Conservation (phyloP, 148 eudicot genomes). For the Vaccinium macrocarpon region DNA sequence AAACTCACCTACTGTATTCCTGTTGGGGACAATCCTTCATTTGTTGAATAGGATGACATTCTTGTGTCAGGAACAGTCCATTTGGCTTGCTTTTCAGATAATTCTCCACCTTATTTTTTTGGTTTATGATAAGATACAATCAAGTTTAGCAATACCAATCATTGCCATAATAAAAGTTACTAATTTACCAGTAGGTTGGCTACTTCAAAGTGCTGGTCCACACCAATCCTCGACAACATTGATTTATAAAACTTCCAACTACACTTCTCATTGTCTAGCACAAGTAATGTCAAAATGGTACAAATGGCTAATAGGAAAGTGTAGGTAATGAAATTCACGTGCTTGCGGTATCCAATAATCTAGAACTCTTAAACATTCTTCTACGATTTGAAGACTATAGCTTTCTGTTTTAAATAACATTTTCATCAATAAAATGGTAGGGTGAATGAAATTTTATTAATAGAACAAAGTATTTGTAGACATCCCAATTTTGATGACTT, state of each 20-base stretch:
- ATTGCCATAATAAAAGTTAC: not conserved
- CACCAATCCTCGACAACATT: not conserved
- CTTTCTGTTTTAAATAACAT: not conserved
- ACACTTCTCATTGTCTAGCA: not conserved
- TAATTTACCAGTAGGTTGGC: not conserved
- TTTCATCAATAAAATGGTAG: not conserved
- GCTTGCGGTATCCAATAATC: not conserved
- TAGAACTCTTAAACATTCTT: not conserved
- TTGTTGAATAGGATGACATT: not conserved
- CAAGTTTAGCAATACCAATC: not conserved
- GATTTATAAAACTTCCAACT: not conserved
- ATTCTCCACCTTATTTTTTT: not conserved
- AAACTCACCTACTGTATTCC: not conserved
- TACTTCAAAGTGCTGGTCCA: not conserved
- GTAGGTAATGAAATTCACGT: not conserved
- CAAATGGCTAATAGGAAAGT: not conserved
- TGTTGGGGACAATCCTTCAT: not conserved
- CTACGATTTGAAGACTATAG: not conserved
- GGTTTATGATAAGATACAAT: not conserved
- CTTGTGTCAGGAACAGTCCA: not conserved
- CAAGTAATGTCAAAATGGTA: not conserved
- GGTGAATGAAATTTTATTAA: not conserved
- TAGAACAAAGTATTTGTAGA: not conserved
- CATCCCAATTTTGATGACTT: no score
- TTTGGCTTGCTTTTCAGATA: not conserved